Percentiles rank a stretch among this genome's conserved stretches.
phyloP scores from a whole-genome alignment of 2,329 filamentous ascomycete genomes.

The Blumeriella jaapii region DNA sequence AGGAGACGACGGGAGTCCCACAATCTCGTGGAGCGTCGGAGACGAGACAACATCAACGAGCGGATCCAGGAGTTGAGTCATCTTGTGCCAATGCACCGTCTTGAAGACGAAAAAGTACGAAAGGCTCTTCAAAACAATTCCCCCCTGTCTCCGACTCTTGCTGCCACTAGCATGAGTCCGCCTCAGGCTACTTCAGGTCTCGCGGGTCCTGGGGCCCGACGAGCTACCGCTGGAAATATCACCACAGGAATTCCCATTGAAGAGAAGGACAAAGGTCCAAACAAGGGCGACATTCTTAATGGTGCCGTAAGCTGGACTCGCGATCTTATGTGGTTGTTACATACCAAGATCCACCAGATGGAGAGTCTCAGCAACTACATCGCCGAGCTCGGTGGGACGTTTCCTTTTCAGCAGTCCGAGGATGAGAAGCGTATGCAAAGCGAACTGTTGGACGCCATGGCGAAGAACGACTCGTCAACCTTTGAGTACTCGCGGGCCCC shows the following conservation, averaged over 20 bases:
- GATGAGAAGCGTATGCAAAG: slow-evolving; percentile 94
- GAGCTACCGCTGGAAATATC: slow-evolving; percentile 70
- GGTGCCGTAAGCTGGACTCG: slow-evolving; percentile 94
- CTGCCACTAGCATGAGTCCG: slow-evolving; percentile 45
- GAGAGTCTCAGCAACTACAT: slow-evolving; percentile 74
- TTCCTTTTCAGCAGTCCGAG: slow-evolving; percentile 75
- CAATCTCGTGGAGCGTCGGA: slow-evolving; percentile 88
- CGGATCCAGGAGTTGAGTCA: slow-evolving; percentile 93
- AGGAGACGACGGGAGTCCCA: slow-evolving; percentile 87
- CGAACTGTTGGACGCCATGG: slow-evolving; percentile 77
- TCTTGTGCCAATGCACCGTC: slow-evolving; percentile 78
- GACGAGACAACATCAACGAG: slow-evolving; percentile 97
- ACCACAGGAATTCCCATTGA: slow-evolving; percentile 87
- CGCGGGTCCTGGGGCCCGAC: slow-evolving; percentile 71
- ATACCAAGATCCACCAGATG: slow-evolving; percentile 80
- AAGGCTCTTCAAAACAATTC: slow-evolving; percentile 92
- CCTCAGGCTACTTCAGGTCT: slow-evolving; percentile 80
- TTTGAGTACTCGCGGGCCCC: slow-evolving; percentile 77
- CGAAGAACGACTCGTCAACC: slow-evolving; percentile 61
- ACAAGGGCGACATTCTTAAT: slow-evolving; percentile 97
- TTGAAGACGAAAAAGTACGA: slow-evolving; percentile 94
- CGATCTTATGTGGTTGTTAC: slow-evolving; percentile 94
- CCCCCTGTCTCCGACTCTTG: slow-evolving; percentile 72
- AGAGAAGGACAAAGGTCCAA: slow-evolving; percentile 96
- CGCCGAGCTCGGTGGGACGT: slow-evolving; percentile 57